These are phyloP conservation scores for Lipomyces lipofer DNA, from an alignment of 805 yeast species.

Conservation along the genomic window DNA sequence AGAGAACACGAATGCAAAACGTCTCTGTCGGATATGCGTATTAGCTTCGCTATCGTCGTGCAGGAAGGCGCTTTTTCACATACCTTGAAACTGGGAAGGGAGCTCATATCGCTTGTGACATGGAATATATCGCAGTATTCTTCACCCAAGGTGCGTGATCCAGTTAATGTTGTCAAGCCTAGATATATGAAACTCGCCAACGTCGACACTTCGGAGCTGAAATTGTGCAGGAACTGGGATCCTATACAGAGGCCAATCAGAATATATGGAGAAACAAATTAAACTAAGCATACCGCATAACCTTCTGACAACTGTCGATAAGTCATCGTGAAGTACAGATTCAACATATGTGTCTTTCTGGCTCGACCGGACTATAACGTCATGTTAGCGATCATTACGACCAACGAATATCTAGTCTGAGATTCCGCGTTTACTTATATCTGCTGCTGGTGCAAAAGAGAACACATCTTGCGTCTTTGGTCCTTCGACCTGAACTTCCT, in stretches of 20 bases:
- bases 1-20: conserved; percentile 59
- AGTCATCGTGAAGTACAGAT: conserved; percentile 51
- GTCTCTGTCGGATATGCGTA: conserved; percentile 38
- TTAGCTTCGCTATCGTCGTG: neutral
- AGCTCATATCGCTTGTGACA: conserved; percentile 40
- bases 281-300: conserved; percentile 42
- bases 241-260: conserved; percentile 32
- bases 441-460: conserved; percentile 84
- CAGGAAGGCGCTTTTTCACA: conserved; percentile 1
- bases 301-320: conserved; percentile 57
- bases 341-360: conserved; percentile 85
- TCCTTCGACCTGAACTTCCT: too few species aligned
- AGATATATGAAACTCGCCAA: conserved; percentile 63
- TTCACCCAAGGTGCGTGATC: conserved; percentile 86
- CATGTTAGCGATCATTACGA: too few species aligned
- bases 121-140: conserved; percentile 84
- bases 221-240: conserved; percentile 58
- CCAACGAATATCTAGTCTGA: too few species aligned
- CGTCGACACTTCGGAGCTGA: conserved; percentile 62
- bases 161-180: conserved; percentile 70
- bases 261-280: neutral
- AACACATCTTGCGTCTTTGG: too few species aligned
- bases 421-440: conserved; percentile 72
- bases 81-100: neutral
- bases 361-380: conserved; percentile 66